Evolutionary conservation across 2,329 filamentous ascomycete species (phyloP), one percentile per base, ranked within the genome.

Genomic region (Ophiocordyceps camponoti-floridani): DNA sequence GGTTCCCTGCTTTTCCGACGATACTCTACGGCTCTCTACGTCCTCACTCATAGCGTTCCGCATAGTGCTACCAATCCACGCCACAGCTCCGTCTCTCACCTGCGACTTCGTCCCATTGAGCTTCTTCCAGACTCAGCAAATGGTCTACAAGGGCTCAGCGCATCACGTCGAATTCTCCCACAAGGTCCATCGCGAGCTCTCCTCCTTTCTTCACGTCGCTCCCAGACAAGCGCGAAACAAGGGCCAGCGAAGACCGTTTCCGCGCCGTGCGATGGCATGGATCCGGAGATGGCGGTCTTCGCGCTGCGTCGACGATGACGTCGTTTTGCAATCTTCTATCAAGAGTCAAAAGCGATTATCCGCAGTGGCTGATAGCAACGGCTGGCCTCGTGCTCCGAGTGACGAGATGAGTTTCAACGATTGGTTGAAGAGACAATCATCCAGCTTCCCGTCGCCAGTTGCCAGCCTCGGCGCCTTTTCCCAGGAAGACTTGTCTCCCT

Each of bases 81-180:
- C 67, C 14, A 67, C 66, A 31, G 57, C 73, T 9, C 61, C 63
- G 2, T 68, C 69, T 19, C 62, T 69, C 1, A 67, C 68, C 27
- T 72, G 74, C 53, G 66, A 70, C 45, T 80, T 81, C 50, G 66
- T 72, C 1, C 77, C 80, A 0, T 61, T 83, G 28, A 70, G 62
- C 41, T 76, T 84, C 50, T 83, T 84, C 63, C 77, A 74, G 50
- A 65, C 72, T 8, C 77, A 79, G 47, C 81, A 84, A 57, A 70
- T 79, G 48, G 68, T 75, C 0, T 72, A 77, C 51, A 64, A 68
- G 31, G 49, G 47, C n/a, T 52, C 50, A 3, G 41, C 47, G 0
- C 72, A 76, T 49, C 69, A 77, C 41, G 66, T 73, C 4, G 69
- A 68, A 2, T 84, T 84, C 52, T 68, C 71, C 1, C 69, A 73